Percentiles rank a stretch among this genome's conserved stretches.
Conservation (phyloP, 2,329 filamentous ascomycete genomes). For the Bretziella fagacearum region DNA sequence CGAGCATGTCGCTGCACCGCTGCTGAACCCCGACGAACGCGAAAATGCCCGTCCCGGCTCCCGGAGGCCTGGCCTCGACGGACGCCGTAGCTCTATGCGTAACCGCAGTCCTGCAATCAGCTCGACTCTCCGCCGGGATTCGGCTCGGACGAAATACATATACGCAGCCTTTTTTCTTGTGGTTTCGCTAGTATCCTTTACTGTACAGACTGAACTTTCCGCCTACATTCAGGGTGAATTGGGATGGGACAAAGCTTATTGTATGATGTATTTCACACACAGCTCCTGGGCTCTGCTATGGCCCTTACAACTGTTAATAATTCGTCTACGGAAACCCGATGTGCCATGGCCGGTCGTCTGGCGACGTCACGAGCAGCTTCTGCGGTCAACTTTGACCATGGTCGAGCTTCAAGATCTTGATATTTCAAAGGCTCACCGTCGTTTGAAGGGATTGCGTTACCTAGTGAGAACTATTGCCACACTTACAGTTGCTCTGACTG, state of each 20-base stretch:
- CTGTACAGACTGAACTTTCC: conserved; percentile 87
- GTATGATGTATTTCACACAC: conserved; percentile 97
- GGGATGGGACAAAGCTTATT: conserved; percentile 96
- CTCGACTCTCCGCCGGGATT: conserved; percentile 25
- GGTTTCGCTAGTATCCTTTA: conserved; percentile 72
- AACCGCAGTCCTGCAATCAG: conserved; percentile 47
- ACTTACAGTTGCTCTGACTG: conserved; percentile 69
- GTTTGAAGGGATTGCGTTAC: conserved; percentile 39
- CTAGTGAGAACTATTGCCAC: conserved; percentile 64
- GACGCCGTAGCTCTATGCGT: conserved; percentile 42
- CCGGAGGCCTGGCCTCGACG: conserved; percentile 1
- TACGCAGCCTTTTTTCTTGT: conserved; percentile 72
- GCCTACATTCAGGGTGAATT: conserved; percentile 86
- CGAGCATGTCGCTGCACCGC: conserved; percentile 11
- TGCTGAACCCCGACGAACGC: conserved; percentile 7
- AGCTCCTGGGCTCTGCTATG: conserved; percentile 84
- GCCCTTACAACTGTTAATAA: conserved; percentile 64
- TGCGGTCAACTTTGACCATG: conserved; percentile 53
- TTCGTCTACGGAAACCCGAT: conserved; percentile 63
- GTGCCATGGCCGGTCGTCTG: conserved; percentile 75
- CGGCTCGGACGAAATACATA: conserved; percentile 64
- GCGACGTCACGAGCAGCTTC: conserved; percentile 40
- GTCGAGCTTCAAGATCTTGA: conserved; percentile 64
- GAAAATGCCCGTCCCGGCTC: background rate
- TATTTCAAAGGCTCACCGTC: conserved; percentile 28